A percentile compares a stretch with the other conserved stretches of the same genome.
phyloP scores from a whole-genome alignment of 2,329 filamentous ascomycete species.

The Ophiostoma montium region DNA sequence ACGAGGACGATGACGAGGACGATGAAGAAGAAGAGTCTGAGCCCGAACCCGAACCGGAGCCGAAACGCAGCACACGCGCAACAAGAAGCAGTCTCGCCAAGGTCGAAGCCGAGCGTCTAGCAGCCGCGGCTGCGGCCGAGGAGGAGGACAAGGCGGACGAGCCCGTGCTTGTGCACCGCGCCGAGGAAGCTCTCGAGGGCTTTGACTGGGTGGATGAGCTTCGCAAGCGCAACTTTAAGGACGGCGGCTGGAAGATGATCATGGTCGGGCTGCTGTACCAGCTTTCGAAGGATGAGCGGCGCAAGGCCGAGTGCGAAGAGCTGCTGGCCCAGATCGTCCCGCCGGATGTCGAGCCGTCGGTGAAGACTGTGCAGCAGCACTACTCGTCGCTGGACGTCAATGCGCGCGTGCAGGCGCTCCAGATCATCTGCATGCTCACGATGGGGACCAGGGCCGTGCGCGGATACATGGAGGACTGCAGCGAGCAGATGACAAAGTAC shows the following conservation, averaged over 20 bases:
- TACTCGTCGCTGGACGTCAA: conserved; percentile 75
- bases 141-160: conserved; percentile 34
- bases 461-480: conserved; percentile 81
- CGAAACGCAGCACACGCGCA: conserved; percentile 51
- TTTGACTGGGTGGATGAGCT: conserved; percentile 80
- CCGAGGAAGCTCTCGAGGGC: conserved; percentile 57
- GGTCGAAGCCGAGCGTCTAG: conserved; percentile 56
- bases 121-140: conserved; percentile 38
- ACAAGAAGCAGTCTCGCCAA: conserved; percentile 80
- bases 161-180: conserved; percentile 45
- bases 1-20: conserved; percentile 44
- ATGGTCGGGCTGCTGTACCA: conserved; percentile 78
- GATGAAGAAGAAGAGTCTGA: conserved; percentile 32
- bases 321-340: conserved; percentile 73
- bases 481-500: conserved; percentile 84
- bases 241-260: conserved; percentile 86
- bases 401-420: conserved; percentile 61
- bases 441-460: conserved; percentile 76
- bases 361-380: conserved; percentile 56
- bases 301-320: conserved; percentile 60
- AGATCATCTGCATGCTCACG: conserved; percentile 76
- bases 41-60: conserved; percentile 63
- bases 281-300: conserved; percentile 59
- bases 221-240: conserved; percentile 67
- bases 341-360: conserved; percentile 56